These are phyloP conservation scores for Porodaedalea pini DNA, from an alignment of 1,284 basidiomycete genomes.

Conservation along the genomic window DNA sequence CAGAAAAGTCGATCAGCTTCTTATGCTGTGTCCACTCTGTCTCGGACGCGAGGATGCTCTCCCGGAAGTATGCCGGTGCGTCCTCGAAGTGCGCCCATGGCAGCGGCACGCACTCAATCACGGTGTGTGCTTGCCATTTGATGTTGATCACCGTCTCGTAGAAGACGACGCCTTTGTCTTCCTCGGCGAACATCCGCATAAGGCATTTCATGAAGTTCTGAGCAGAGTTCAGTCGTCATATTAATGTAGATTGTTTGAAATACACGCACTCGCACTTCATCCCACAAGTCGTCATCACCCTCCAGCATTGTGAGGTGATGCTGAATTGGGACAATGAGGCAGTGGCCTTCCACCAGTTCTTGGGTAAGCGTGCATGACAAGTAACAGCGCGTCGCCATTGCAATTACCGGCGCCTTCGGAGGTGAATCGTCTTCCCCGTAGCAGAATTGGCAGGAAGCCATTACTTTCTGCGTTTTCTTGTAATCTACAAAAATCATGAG, in stretches of 20 bases:
- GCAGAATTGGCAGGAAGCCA: slow-evolving; percentile 86
- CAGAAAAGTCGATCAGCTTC: slow-evolving; percentile 91
- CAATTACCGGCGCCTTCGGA: slow-evolving; percentile 83
- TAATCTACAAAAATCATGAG: slow-evolving; percentile 63
- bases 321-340: slow-evolving; percentile 92
- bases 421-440: slow-evolving; percentile 83
- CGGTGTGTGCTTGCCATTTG: slow-evolving; percentile 86
- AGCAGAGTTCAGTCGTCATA: neutral
- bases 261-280: slow-evolving; percentile 78
- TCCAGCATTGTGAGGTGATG: slow-evolving; percentile 91
- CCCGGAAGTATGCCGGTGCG: slow-evolving; percentile 92
- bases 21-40: slow-evolving; percentile 97
- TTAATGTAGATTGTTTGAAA: slow-evolving; percentile 1
- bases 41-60: slow-evolving; percentile 79
- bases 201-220: slow-evolving; percentile 99
- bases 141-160: slow-evolving; percentile 89
- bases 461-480: slow-evolving; percentile 87
- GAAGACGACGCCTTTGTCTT: slow-evolving; percentile 89
- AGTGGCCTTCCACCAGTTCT: slow-evolving; percentile 86
- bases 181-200: slow-evolving; percentile 89
- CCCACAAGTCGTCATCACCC: slow-evolving; percentile 97
- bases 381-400: slow-evolving; percentile 87
- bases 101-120: slow-evolving; percentile 90
- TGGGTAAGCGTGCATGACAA: slow-evolving; percentile 85
- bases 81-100: slow-evolving; percentile 82